Percentiles rank a stretch among this genome's conserved stretches.
phyloP scores from a whole-genome alignment of 306 rosid species.

The Casuarina glauca region DNA sequence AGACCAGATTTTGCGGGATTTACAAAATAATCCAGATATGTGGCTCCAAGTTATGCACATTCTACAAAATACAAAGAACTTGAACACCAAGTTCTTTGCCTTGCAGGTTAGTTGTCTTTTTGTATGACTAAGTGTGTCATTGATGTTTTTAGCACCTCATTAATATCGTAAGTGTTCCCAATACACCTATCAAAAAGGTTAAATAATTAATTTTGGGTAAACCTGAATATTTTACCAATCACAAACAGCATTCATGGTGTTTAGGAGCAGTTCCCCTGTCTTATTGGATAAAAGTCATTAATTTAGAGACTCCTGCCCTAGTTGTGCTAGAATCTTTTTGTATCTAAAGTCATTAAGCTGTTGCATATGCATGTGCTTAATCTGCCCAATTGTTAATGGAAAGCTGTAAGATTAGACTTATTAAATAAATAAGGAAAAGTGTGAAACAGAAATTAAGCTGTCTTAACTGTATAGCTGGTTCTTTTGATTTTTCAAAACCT shows the following conservation, averaged over 20 bases:
- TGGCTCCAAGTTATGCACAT: constrained; percentile 99
- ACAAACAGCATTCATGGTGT: background rate
- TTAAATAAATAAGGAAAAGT: too few relatives aligned
- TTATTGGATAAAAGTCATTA: background rate
- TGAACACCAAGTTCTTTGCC: constrained; percentile 97
- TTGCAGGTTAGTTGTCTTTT: constrained; percentile 71
- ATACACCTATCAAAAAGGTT: background rate
- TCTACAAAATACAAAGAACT: constrained; percentile 69
- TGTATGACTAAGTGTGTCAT: background rate
- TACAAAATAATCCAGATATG: constrained; percentile 92
- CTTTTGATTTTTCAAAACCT: background rate
- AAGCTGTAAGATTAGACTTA: too few relatives aligned
- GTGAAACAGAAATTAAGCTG: background rate
- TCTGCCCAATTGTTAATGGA: too few relatives aligned
- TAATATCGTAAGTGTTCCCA: background rate
- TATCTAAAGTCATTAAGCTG: background rate
- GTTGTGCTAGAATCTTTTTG: background rate
- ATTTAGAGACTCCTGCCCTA: background rate
- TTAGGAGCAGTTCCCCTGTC: background rate
- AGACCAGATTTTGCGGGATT: constrained; percentile 82
- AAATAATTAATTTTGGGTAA: background rate
- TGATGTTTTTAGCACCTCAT: background rate
- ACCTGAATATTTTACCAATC: background rate
- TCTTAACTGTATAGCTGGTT: background rate
- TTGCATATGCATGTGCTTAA: background rate